Conservation (phyloP, 495 filamentous ascomycete genomes). For the Daldinia concentrica region DNA sequence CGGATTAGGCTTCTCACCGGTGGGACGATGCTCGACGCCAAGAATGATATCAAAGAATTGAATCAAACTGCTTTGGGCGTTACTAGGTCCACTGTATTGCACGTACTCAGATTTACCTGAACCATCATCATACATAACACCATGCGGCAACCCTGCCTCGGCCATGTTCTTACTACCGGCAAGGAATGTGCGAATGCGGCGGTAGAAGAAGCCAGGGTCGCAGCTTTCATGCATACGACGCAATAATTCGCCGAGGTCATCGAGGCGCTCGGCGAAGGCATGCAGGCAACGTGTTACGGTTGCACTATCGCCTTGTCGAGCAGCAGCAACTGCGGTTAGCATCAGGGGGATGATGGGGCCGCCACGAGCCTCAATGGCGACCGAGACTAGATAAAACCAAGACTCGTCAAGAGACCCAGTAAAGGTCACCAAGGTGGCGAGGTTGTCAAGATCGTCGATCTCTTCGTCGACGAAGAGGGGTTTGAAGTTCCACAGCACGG, state of each 20-base stretch:
- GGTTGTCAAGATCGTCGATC: conserved; percentile 82
- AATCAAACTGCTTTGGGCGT: conserved; percentile 93
- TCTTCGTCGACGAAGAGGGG: conserved; percentile 83
- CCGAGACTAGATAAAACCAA: conserved; percentile 96
- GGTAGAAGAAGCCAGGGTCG: conserved; percentile 92
- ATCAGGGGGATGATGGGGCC: conserved; percentile 89
- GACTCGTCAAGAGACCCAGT: conserved; percentile 97
- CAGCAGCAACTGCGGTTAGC: conserved; percentile 86
- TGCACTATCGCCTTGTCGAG: conserved; percentile 70
- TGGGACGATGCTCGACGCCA: conserved; percentile 90
- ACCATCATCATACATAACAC: conserved; percentile 86
- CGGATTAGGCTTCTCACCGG: conserved; percentile 70
- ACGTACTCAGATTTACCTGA: conserved; percentile 70
- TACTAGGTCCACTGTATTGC: conserved; percentile 89
- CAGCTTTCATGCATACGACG: conserved; percentile 91
- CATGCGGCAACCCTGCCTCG: conserved; percentile 86
- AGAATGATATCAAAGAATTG: conserved; percentile 96
- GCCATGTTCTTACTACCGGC: conserved; percentile 97
- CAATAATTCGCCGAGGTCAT: conserved; percentile 79
- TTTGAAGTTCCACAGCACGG: conserved; percentile 96
- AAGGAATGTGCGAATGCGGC: conserved; percentile 91
- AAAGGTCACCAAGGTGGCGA: conserved; percentile 85
- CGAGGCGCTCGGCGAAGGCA: conserved; percentile 83
- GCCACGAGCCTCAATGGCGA: conserved; percentile 94
- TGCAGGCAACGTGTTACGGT: conserved; percentile 79